Base-by-base conservation (phyloP, 2,329 filamentous ascomycete genomes). In the Aspergillus aculeatus region DNA sequence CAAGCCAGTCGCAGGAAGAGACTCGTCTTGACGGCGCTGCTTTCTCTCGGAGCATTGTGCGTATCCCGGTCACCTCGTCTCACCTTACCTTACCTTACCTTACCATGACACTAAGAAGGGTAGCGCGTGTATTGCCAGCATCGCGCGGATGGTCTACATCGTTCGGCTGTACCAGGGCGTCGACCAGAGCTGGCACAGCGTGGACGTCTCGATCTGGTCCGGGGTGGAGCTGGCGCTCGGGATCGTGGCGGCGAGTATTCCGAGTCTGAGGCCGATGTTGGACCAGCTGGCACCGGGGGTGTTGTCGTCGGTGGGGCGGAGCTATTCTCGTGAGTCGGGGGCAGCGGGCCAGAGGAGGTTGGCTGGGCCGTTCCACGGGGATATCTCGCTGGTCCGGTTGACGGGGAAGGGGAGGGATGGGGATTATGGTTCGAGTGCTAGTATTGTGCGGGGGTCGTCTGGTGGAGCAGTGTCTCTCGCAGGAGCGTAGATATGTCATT, bases 121-220 rank as follows among this genome's bases (percentile, higher is more conserved):
- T 3, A 35, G 61, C n/a, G 61, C 59, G 19, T 61, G 59, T 38
- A 52, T 61, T 6, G 61, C 61, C 23, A 61, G 59, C 24, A 48
- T 57, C 35, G 50, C 56, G 6, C 61, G 61, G 21, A 59, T 63
- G 59, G 49, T 57, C 16, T 61, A 61, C 29, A 58, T 63, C 21
- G 50, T 63, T 51, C 50, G 55, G 31, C 49, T 63, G 10, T 63
- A 63, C 14, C n/a, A 29, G 29, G 55, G 61, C 44, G 12, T 32
- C n/a, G 61, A 63, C 4, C 59, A 56, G 0, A 58, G 55, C 32
- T 61, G 59, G 61, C 48, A 61, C n/a, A 61, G 50, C 14, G 54
- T 63, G 23, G 52, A 52, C 5, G 50, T 61, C 10, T 61, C 59
- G 9, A 54, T 63, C 7, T 61, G 24, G 12, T 61, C 61, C 2